Conservation (phyloP, 345 rosid species). For the Euphorbia peplus region DNA sequence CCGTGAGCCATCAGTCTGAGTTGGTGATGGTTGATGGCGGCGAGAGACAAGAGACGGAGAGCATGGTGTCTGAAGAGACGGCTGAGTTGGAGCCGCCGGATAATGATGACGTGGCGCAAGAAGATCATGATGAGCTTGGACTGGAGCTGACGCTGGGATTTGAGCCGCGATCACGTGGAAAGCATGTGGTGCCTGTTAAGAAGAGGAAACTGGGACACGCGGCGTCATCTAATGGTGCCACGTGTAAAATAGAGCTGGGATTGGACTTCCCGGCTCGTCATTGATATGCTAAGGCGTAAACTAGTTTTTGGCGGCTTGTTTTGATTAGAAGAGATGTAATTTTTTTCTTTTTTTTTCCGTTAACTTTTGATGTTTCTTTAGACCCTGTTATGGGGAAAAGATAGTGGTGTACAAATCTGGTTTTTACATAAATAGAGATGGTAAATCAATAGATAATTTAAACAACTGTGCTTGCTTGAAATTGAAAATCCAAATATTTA, state of each 20-base stretch:
- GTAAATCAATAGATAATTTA: constrained; percentile 16
- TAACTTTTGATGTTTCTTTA: not conserved
- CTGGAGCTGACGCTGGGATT: constrained; percentile 67
- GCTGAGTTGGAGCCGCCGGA: constrained; percentile 34
- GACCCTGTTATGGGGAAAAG: constrained; percentile 13
- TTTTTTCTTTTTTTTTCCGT: not conserved
- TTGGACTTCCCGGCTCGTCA: constrained; percentile 29
- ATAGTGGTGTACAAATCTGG: constrained; percentile 24
- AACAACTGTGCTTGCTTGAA: too few species aligned
- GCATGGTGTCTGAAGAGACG: constrained; percentile 63
- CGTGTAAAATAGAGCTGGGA: constrained; percentile 63
- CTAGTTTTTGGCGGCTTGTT: constrained; percentile 26
- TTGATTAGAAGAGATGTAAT: constrained; percentile 4
- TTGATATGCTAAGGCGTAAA: too few species aligned
- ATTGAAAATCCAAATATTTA: too few species aligned
- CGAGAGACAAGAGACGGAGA: constrained; percentile 60
- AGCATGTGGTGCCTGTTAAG: constrained; percentile 68
- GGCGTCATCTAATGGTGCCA: constrained; percentile 33
- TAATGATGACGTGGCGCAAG: constrained; percentile 12
- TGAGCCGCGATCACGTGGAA: constrained; percentile 47
- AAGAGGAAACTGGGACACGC: constrained; percentile 49
- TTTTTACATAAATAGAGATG: constrained; percentile 10
- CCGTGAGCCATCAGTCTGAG: constrained; percentile 88
- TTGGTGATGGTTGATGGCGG: constrained; percentile 54
- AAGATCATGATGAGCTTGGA: constrained; percentile 16